Evolutionary conservation across 2,329 filamentous ascomycete species (phyloP).

Genomic region (Phialophora chinensis): DNA sequence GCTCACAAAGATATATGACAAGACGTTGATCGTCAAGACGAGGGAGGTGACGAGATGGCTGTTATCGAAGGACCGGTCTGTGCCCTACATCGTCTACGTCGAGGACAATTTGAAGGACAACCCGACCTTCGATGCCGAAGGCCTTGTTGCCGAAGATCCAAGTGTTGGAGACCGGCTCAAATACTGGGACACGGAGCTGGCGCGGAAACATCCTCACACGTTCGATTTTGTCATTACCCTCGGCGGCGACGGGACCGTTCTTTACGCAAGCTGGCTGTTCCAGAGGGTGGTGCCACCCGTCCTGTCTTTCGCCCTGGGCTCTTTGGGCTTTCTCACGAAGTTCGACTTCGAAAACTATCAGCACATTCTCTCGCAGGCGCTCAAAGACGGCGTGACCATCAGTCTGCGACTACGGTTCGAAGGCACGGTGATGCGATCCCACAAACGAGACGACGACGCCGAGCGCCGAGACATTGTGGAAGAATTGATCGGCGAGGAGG

Average conservation of each 20-base stretch:
- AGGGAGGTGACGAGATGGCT: slow-evolving; percentile 81
- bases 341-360: slow-evolving; percentile 85
- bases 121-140: slow-evolving; percentile 73
- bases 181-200: slow-evolving; percentile 85
- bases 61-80: slow-evolving; percentile 70
- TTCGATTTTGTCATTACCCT: slow-evolving; percentile 95
- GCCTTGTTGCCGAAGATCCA: slow-evolving; percentile 68
- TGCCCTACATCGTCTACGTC: slow-evolving; percentile 77
- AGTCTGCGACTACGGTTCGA: slow-evolving; percentile 89
- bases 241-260: slow-evolving; percentile 91
- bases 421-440: slow-evolving; percentile 87
- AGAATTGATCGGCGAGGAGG: slow-evolving; percentile 85
- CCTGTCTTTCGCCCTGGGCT: slow-evolving; percentile 87
- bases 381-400: slow-evolving; percentile 83
- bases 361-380: slow-evolving; percentile 71
- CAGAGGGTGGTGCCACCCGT: slow-evolving; percentile 94
- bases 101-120: slow-evolving; percentile 76
- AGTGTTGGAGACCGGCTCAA: slow-evolving; percentile 66
- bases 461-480: slow-evolving; percentile 75
- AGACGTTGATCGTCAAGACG: slow-evolving; percentile 76
- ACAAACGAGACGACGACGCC: slow-evolving; percentile 47
- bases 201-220: slow-evolving; percentile 75
- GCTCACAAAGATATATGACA: slow-evolving; percentile 89
- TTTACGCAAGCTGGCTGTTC: slow-evolving; percentile 96
- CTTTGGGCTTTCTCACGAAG: slow-evolving; percentile 94